A percentile compares a stretch with the other conserved stretches of the same genome.
These are phyloP conservation scores for Scytalidium lignicola DNA, from an alignment of 2,329 filamentous ascomycete species.

Conservation along the genomic window DNA sequence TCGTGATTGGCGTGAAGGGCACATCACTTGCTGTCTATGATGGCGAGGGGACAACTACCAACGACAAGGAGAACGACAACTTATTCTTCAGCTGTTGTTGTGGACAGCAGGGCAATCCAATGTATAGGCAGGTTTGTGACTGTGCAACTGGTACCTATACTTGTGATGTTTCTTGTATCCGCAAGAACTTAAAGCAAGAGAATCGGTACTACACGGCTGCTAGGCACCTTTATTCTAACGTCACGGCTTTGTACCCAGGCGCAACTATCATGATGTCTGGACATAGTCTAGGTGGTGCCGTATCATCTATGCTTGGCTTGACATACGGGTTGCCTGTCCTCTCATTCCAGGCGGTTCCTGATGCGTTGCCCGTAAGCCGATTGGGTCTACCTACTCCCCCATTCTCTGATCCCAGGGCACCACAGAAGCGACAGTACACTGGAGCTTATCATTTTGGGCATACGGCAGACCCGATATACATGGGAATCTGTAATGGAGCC, in stretches of 20 bases:
- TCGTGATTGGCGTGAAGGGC: conserved; percentile 90
- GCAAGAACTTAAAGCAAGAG: conserved; percentile 68
- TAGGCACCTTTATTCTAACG: conserved; percentile 85
- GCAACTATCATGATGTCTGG: conserved; percentile 85
- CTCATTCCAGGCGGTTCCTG: conserved; percentile 89
- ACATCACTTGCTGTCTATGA: conserved; percentile 89
- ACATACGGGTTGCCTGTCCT: conserved; percentile 89
- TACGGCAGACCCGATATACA: conserved; percentile 90
- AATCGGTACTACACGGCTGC: conserved; percentile 89
- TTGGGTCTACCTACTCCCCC: conserved; percentile 84
- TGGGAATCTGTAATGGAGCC: conserved; percentile 87
- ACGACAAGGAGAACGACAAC: conserved; percentile 97
- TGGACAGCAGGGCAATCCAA: conserved; percentile 83
- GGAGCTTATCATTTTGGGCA: conserved; percentile 90
- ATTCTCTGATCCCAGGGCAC: conserved; percentile 41
- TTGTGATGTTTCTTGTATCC: conserved; percentile 89
- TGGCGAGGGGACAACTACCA: conserved; percentile 93
- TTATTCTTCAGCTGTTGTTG: conserved; percentile 98
- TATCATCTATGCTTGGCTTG: conserved; percentile 81
- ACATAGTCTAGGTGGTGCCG: conserved; percentile 86
- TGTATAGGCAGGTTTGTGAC: conserved; percentile 90
- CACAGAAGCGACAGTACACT: conserved; percentile 64
- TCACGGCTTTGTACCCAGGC: conserved; percentile 80
- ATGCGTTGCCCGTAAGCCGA: conserved; percentile 78
- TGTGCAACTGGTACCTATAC: conserved; percentile 83